Evolutionary conservation across 2,329 filamentous ascomycete species (phyloP).

Genomic region (Aspergillus thermomutatus): DNA sequence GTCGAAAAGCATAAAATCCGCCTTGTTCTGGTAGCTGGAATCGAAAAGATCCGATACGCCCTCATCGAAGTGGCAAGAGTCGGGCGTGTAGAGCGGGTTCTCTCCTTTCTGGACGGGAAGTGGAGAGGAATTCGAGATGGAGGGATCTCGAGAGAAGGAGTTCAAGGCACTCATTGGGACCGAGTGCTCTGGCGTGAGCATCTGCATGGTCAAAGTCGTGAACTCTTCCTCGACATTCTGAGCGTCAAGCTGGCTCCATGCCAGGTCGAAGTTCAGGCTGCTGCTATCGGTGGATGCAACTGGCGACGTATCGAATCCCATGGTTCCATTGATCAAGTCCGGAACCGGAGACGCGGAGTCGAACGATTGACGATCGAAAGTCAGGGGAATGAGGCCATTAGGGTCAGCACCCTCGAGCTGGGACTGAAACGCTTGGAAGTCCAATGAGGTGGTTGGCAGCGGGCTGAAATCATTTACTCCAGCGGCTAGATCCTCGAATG

Average conservation of each 20-base stretch:
- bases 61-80: slow-evolving; percentile 20
- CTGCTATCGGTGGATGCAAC: slow-evolving; percentile 17
- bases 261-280: slow-evolving; percentile 20
- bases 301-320: slow-evolving; percentile 21
- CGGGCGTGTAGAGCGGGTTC: slow-evolving; percentile 28
- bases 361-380: slow-evolving; percentile 24
- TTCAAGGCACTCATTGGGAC: slow-evolving; percentile 13
- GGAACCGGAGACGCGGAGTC: slow-evolving; percentile 20
- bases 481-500: slow-evolving; percentile 11
- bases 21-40: slow-evolving; percentile 13
- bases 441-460: slow-evolving; percentile 16
- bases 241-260: slow-evolving; percentile 22
- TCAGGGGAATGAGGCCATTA: slow-evolving; percentile 24
- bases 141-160: slow-evolving; percentile 15
- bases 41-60: slow-evolving; percentile 20
- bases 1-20: slow-evolving; percentile 25
- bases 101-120: slow-evolving; percentile 24
- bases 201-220: slow-evolving; percentile 23
- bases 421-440: slow-evolving; percentile 27
- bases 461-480: slow-evolving; percentile 19
- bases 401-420: slow-evolving; percentile 10
- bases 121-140: slow-evolving; percentile 18
- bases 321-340: slow-evolving; percentile 17
- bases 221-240: slow-evolving; percentile 22
- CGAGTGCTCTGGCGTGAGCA: slow-evolving; percentile 16